Conservation (phyloP, 129 eudicot genomes). For the Helichrysum umbraculigerum region DNA sequence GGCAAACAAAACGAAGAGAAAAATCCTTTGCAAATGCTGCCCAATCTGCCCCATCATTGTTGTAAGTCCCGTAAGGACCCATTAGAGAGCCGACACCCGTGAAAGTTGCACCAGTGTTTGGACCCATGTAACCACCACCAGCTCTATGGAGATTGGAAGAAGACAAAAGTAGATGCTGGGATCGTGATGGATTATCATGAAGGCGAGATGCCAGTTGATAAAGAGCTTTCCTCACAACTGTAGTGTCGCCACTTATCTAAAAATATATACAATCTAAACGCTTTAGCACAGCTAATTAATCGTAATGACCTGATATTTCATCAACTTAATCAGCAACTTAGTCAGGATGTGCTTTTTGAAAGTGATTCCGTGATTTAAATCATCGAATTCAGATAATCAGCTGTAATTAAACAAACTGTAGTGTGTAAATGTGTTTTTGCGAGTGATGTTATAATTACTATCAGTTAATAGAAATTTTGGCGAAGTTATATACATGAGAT, state of each 20-base stretch:
- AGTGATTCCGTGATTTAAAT: neutral
- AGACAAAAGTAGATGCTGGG: conserved; percentile 71
- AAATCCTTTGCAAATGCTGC: conserved; percentile 47
- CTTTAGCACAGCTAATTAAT: conserved; percentile 7
- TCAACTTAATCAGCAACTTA: no score
- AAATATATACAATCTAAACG: neutral
- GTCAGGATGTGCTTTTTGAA: neutral
- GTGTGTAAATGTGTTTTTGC: neutral
- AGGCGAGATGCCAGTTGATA: conserved; percentile 70
- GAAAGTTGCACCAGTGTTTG: conserved; percentile 29
- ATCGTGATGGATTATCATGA: conserved; percentile 88
- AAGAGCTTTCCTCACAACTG: conserved; percentile 67
- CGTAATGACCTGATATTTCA: neutral
- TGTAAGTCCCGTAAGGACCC: conserved; percentile 53
- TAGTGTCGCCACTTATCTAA: conserved; percentile 73
- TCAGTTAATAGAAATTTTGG: no score
- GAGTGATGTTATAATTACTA: no score
- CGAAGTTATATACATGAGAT: no score
- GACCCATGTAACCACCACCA: conserved; percentile 53
- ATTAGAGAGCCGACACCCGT: conserved; percentile 42
- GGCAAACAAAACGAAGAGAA: conserved; percentile 71
- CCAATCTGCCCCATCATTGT: conserved; percentile 8
- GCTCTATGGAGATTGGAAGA: conserved; percentile 59
- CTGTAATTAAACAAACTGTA: neutral
- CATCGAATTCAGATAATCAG: neutral